Evolutionary conservation across 305 asterid species (phyloP).

Genomic region (Solanum hybrid): DNA sequence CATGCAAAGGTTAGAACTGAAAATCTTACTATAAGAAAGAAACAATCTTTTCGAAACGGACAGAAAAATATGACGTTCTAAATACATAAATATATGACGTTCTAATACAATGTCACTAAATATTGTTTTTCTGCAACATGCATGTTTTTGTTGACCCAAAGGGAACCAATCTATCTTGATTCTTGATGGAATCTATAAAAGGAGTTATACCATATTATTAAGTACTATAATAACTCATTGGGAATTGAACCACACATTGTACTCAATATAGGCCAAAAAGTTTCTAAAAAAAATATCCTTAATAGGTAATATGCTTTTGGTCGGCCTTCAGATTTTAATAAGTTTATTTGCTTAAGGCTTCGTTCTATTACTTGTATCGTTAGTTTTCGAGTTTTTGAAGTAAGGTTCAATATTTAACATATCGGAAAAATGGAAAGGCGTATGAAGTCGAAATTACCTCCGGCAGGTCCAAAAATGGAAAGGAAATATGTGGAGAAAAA

Average conservation of each 20-base stretch:
- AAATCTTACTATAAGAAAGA: too few species aligned
- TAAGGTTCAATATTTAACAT: not conserved
- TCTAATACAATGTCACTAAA: too few species aligned
- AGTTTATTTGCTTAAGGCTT: too few species aligned
- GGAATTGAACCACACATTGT: not conserved
- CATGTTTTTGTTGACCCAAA: not conserved
- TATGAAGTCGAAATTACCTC: not conserved
- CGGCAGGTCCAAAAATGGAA: not conserved
- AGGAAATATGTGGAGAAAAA: not conserved
- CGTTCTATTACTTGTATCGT: too few species aligned
- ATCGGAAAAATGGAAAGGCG: not conserved
- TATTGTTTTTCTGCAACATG: not conserved
- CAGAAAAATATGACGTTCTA: too few species aligned
- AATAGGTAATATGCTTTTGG: too few species aligned
- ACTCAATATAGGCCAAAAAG: not conserved
- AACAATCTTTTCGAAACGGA: too few species aligned
- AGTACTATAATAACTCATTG: too few species aligned
- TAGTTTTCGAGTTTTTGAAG: not conserved
- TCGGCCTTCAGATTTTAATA: too few species aligned
- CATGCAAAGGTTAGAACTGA: too few species aligned
- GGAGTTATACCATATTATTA: not conserved
- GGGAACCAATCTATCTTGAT: not conserved
- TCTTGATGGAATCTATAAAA: not conserved
- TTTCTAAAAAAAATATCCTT: not conserved
- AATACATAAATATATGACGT: too few species aligned